phyloP scores from a whole-genome alignment of 805 yeast genomes.

The Scheffersomyces amazonensis region DNA sequence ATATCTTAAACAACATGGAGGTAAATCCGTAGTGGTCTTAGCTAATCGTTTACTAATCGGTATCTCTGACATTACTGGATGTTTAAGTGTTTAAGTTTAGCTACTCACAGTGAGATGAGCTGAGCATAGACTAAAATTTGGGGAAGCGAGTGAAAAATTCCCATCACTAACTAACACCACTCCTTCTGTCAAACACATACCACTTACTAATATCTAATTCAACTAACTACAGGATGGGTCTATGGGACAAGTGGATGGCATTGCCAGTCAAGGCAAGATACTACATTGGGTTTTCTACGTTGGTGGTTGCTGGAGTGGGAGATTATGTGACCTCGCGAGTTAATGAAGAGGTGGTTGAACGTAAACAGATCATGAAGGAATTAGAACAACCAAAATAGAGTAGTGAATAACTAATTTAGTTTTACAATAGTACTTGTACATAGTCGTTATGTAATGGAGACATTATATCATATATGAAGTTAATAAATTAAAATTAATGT shows the following conservation, averaged over 20 bases:
- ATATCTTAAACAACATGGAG: constrained; percentile 80
- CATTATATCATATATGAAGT: not conserved
- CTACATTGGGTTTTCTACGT: constrained; percentile 40
- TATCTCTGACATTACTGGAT: constrained; percentile 8
- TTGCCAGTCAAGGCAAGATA: constrained; percentile 39
- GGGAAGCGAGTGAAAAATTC: constrained; percentile 2
- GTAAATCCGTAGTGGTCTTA: constrained; percentile 48
- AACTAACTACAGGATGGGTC: no score
- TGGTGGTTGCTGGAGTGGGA: constrained; percentile 36
- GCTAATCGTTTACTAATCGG: constrained; percentile 18
- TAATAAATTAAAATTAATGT: not conserved
- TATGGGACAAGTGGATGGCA: constrained; percentile 35
- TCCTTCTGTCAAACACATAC: no score
- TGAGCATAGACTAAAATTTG: no score
- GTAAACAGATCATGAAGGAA: constrained; percentile 26
- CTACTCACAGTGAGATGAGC: no score
- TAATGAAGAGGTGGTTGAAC: constrained; percentile 33
- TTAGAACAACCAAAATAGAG: not conserved
- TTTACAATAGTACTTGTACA: not conserved
- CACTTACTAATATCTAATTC: no score
- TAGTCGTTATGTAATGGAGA: not conserved
- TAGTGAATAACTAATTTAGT: no score
- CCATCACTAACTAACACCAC: not conserved
- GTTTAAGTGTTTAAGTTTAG: no score
- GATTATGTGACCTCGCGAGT: constrained; percentile 35